Conservation (phyloP, 257 asterid species). For the Forsythia viridissima region DNA sequence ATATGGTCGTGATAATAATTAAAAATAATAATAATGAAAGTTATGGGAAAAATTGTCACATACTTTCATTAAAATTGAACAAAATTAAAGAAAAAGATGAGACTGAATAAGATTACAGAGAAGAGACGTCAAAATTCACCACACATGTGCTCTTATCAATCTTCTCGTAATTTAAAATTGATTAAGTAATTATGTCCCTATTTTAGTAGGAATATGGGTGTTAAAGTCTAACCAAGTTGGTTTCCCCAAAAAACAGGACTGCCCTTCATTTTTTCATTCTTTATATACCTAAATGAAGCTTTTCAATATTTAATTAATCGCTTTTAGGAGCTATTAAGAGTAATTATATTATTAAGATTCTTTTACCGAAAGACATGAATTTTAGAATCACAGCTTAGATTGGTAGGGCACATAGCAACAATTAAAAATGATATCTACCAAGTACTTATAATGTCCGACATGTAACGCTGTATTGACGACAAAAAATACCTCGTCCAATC, state of each 20-base stretch:
- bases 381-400: constrained; percentile 13
- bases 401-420: constrained; percentile 21
- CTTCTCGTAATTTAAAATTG: constrained; percentile 32
- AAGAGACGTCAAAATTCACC: no score
- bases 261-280: constrained; percentile 24
- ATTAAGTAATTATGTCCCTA: constrained; percentile 16
- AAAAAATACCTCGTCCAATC: no score
- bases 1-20: no score
- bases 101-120: no score
- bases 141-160: constrained; percentile 17
- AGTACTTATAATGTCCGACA: neutral
- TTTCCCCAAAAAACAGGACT: constrained; percentile 31
- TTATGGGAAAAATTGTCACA: no score
- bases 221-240: constrained; percentile 44
- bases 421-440: constrained; percentile 19
- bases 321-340: neutral
- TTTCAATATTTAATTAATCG: neutral
- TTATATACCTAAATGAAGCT: constrained; percentile 10
- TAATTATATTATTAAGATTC: constrained; percentile 1
- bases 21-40: no score
- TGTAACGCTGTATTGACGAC: no score
- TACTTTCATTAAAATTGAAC: no score
- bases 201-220: constrained; percentile 37
- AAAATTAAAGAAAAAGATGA: no score
- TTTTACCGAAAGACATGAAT: constrained; percentile 16